Evolutionary conservation across 129 eudicot genomes (phyloP), one percentile per base, ranked within the genome.

Genomic region (Kitagawia praeruptora): DNA sequence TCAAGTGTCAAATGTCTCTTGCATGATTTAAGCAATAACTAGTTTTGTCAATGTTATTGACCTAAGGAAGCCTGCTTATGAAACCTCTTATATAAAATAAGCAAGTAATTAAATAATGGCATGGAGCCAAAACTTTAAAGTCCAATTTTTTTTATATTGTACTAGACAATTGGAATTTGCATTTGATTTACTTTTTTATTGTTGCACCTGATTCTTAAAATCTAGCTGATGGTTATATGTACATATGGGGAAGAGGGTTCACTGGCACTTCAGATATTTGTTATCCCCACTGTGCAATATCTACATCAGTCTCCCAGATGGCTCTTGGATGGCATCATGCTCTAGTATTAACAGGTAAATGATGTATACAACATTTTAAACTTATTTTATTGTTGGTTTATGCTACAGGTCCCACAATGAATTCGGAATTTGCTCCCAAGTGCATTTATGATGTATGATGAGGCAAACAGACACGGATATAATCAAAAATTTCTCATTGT

Each of bases 311-410:
- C 76, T 82, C 78, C 78, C 90, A 92, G 77, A 91, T 74, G 66
- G 91, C 96, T 84, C 84, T 95, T 11, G 98, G 98, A 28, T 95
- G 98, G 97, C 90, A 90, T 79, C 97, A 92, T 81, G 92, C 91
- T 31, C 79, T 95, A 79, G 8, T 86, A 53, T 77, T 90, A 74
- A 84, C 96, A 78, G 86, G 93, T 93, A 79, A 3, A 75, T 45
- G 3, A 27, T n/a, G 31, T 11, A 27, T 28, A 4, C 19, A 19
- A 46, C 11, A 75, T 51, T 41, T 75, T 73, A 4, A 42, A 41
- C 13, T 23, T 23, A 41, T 5, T 2, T 73, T 42, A 11, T 8
- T n/a, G n/a, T 73, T 61, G 34, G 25, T 15, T 61, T 2, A 61
- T 61, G 69, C 69, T 25, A 9, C 31, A 61, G 2, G 69, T 10